Base-by-base conservation (phyloP, 1,284 basidiomycete species). In the Ustilago shanxiensis region DNA sequence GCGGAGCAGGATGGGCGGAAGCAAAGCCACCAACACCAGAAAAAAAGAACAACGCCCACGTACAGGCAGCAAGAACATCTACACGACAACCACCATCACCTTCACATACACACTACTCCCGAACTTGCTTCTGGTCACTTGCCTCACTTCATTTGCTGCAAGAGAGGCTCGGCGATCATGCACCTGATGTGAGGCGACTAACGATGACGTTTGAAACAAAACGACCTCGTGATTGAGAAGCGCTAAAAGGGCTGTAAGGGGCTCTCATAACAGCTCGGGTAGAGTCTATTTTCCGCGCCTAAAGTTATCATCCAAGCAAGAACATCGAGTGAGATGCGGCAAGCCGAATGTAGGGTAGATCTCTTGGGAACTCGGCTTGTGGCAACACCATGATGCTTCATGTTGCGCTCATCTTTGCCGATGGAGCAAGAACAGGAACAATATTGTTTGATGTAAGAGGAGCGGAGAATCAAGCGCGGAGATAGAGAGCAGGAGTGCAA, bases 151-250 rank as follows among this genome's bases (percentile, higher is more conserved):
- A 5, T 33, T 33, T 33, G 31, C 31, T n/a, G n/a, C n/a, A n/a
- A 33, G 31, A 33, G 31, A 33, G 35, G 35, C 35, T 57, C 55
- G 55, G 55, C 55, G 44, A 57, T 57, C 41, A 57, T 57, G 55
- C 55, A 33, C 28, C 28, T 28, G 26, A 45, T 37, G 35, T 37
- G 8, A 37, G 14, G 35, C 35, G 35, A 14, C 35, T 20, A 41
- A 14, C 20, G 22, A 14, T 41, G 39, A 41, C 39, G 39, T 41
- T 41, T 33, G 31, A 33, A 5, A 33, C 31, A 33, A 33, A 7
- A 33, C 7, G 31, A 33, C 31, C 31, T 33, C 31, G 31, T 33
- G 31, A 33, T 33, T 33, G 31, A 33, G 31, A 33, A 33, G 31
- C 31, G 13, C 39, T 41, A 41, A 45, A 45, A 22, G 20, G 22